A percentile compares a stretch with the other conserved stretches of the same genome.
Evolutionary conservation across 148 eudicot genomes (phyloP).

Genomic region (Fagopyrum tataricum): DNA sequence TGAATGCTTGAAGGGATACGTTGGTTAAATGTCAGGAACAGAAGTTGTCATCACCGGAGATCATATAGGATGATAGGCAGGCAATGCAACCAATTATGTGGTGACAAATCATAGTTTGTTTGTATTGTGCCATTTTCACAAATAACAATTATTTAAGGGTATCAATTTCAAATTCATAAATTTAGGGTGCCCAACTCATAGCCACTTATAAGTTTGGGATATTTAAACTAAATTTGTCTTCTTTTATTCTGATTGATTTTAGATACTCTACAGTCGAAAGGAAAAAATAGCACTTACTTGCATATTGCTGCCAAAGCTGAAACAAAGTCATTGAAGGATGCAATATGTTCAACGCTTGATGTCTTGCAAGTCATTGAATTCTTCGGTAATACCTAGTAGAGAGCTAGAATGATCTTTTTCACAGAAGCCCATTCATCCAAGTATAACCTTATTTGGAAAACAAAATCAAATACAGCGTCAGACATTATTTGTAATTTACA

Average conservation of each 20-base stretch:
- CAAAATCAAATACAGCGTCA: background rate
- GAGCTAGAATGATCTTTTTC: too few relatives aligned
- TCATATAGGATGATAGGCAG: too few relatives aligned
- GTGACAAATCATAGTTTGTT: too few relatives aligned
- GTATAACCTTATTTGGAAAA: conserved; percentile 34
- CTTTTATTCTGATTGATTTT: background rate
- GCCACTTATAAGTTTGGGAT: background rate
- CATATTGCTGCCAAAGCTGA: conserved; percentile 46
- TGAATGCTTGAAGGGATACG: too few relatives aligned
- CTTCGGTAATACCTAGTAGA: too few relatives aligned
- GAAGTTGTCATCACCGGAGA: too few relatives aligned
- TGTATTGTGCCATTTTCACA: too few relatives aligned
- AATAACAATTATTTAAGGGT: too few relatives aligned
- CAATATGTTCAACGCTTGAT: conserved; percentile 64
- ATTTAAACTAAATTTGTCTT: background rate
- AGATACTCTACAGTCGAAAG: background rate
- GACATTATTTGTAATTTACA: background rate
- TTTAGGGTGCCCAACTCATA: too few relatives aligned
- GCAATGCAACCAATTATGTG: too few relatives aligned
- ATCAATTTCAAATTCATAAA: too few relatives aligned
- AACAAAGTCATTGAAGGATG: conserved; percentile 45
- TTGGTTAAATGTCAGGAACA: too few relatives aligned
- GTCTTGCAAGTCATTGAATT: conserved; percentile 74
- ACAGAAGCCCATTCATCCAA: conserved; percentile 63
- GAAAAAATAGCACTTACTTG: conserved; percentile 37